Base-by-base conservation (phyloP, 257 asterid genomes). In the Forsythia suspensa region DNA sequence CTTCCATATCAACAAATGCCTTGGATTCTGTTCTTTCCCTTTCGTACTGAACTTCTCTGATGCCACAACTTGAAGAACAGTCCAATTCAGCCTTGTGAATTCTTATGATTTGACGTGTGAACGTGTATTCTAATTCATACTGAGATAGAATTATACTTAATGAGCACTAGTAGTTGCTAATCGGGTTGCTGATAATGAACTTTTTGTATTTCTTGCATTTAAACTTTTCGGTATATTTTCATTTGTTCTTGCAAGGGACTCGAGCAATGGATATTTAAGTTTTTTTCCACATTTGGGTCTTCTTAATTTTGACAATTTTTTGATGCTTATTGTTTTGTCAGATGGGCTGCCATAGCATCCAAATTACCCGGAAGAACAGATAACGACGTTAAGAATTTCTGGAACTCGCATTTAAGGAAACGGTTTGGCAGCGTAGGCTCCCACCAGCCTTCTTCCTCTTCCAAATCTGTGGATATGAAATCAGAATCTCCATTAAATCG, bases 311-410 rank as follows among this genome's bases (percentile, higher is more conserved):
- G 34, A 63, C 72, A 61, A 1, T 71, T 43, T 71, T 69, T 61
- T 2, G 0, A 11, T 51, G 59, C 59, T 72, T 65, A 20, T 34
- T 29, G 5, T 73, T 52, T 68, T 36, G 29, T 68, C 83, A 90
- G 97, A 83, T 91, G 97, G 97, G 90, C 96, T 16, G 80, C 86
- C 4, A 94, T 90, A 78, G 95, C 95, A 42, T 77, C 94, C 59
- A 81, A 91, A n/a, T 85, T 88, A 20, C 85, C 89, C 4, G 97
- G 90, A 87, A 84, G 94, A 86, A 92, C 94, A 29, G 97, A 92
- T 74, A 91, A 91, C 40, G 90, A 90, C 48, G 80, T 91, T 16
- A 90, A 94, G 87, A 91, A 90, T n/a, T 85, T 85, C 85, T 91
- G 97, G 97, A 94, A 94, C 87, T 89, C 97, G 0, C 95, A 86